These are phyloP conservation scores for Fraxinus floribunda DNA, from an alignment of 305 asterid genomes.

Conservation along the genomic window DNA sequence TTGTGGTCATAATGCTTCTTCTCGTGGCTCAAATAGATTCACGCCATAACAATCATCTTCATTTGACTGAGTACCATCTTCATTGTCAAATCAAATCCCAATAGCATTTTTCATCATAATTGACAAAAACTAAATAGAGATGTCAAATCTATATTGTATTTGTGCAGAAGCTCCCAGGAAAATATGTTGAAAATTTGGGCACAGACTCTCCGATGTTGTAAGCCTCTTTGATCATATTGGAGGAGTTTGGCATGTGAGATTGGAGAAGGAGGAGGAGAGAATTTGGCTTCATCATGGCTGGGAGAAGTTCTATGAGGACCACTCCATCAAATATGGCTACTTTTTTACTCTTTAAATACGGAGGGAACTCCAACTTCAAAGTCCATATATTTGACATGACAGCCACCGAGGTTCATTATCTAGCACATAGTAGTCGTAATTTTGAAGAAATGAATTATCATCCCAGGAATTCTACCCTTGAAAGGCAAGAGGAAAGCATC, in stretches of 20 bases:
- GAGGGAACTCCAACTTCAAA: too few species aligned
- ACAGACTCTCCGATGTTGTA: too few species aligned
- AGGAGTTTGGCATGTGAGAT: too few species aligned
- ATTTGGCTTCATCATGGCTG: slow-evolving; percentile 24
- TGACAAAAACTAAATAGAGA: not conserved
- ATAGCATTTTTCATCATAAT: not conserved
- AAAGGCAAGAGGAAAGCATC: not conserved
- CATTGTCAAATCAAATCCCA: not conserved
- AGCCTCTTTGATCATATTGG: too few species aligned
- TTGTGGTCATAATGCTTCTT: too few species aligned
- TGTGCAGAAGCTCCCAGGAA: slow-evolving; percentile 20
- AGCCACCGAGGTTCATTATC: too few species aligned
- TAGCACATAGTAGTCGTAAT: not conserved
- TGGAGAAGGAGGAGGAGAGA: not conserved
- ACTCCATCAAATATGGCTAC: too few species aligned
- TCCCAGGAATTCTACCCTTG: not conserved
- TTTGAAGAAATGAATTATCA: not conserved
- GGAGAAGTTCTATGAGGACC: slow-evolving; percentile 8
- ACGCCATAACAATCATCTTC: too few species aligned
- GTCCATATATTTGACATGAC: too few species aligned
- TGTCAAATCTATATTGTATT: not conserved
- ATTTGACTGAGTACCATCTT: too few species aligned
- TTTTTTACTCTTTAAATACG: too few species aligned
- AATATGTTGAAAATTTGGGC: slow-evolving; percentile 14
- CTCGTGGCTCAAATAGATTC: too few species aligned